Evolutionary conservation across 1,139 yeast genomes (phyloP).

Genomic region (Diutina neorugosa): DNA sequence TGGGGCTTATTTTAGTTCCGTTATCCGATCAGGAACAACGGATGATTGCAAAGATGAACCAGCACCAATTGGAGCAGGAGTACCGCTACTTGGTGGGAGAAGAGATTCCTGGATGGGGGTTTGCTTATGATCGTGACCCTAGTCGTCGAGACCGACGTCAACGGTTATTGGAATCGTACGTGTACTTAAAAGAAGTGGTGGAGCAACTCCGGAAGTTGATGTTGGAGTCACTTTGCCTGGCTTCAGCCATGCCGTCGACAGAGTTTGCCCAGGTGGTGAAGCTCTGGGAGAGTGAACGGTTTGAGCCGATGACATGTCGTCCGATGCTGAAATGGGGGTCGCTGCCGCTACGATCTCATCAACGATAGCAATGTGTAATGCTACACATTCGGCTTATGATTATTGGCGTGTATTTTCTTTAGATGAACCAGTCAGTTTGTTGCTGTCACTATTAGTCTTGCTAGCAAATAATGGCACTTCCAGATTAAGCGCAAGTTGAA

Average conservation of each 20-base stretch:
- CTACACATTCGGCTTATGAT: too few relatives aligned
- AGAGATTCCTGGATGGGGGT: not conserved
- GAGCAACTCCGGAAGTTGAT: not conserved
- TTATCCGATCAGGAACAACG: not conserved
- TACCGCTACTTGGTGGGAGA: not conserved
- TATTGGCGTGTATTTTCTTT: not conserved
- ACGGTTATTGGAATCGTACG: not conserved
- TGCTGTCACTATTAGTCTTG: too few relatives aligned
- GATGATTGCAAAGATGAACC: not conserved
- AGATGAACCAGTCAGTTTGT: not conserved
- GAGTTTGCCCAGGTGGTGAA: not conserved
- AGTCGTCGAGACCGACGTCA: not conserved
- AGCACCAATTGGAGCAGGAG: not conserved
- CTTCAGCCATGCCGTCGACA: not conserved
- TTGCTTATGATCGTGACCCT: not conserved
- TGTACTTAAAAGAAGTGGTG: not conserved
- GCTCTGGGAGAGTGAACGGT: not conserved
- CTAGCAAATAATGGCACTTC: conserved; percentile 12
- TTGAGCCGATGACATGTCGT: not conserved
- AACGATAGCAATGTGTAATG: not conserved
- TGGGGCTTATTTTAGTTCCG: not conserved
- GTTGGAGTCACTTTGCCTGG: not conserved
- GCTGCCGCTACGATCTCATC: not conserved
- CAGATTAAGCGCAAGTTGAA: conserved; percentile 19
- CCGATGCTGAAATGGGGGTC: not conserved